phyloP scores from a whole-genome alignment of 75 land plant genomes.

The Adiantum capillusveneris region DNA sequence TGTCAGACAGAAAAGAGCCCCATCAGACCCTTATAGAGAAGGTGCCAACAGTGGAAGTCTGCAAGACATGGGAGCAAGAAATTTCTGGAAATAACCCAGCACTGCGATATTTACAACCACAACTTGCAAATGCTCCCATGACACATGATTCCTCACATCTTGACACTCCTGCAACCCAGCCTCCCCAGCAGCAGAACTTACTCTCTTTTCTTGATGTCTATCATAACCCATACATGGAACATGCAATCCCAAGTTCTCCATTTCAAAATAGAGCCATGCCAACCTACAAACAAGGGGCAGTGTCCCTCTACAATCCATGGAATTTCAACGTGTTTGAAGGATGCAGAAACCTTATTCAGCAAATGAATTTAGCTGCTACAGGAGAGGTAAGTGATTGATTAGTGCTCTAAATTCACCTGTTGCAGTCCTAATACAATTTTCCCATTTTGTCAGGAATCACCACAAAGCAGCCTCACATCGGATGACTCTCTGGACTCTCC shows the following conservation, averaged over 20 bases:
- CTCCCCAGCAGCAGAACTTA: background rate
- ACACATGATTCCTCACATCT: background rate
- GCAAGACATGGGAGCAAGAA: background rate
- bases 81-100: too few relatives aligned
- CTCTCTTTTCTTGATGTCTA: background rate
- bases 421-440: background rate
- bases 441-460: conserved; percentile 9
- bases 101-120: too few relatives aligned
- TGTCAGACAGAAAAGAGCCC: background rate
- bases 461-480: conserved; percentile 9
- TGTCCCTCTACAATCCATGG: background rate
- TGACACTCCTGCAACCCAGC: background rate
- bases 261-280: background rate
- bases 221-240: background rate
- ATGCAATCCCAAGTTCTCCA: background rate
- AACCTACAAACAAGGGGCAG: background rate
- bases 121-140: too few relatives aligned
- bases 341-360: conserved; percentile 3
- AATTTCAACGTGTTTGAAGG: background rate
- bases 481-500: background rate
- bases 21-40: background rate
- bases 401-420: background rate
- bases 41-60: background rate
- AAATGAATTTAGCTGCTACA: background rate
- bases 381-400: background rate